Evolutionary conservation across 257 asterid species (phyloP).

Genomic region (Solanum tarijense): DNA sequence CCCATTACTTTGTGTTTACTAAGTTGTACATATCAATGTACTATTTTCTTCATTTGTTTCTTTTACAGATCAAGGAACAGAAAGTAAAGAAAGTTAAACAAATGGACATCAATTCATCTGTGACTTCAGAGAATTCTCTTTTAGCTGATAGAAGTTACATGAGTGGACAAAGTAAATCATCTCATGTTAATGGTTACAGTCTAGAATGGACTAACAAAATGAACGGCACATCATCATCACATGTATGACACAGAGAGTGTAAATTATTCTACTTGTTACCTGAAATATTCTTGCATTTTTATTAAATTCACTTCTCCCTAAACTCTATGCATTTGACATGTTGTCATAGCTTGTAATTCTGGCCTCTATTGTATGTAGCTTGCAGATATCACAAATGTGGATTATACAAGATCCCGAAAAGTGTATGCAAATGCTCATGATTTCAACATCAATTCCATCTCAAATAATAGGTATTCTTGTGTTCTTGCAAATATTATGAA

Average conservation of each 20-base stretch:
- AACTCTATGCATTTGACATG: background rate
- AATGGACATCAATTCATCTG: conserved; percentile 30
- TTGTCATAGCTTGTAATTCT: background rate
- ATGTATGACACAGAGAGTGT: conserved; percentile 41
- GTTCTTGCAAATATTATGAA: background rate
- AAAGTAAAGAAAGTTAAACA: conserved; percentile 41
- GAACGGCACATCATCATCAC: conserved; percentile 14
- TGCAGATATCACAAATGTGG: background rate
- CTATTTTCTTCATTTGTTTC: conserved; percentile 14
- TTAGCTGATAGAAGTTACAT: conserved; percentile 51
- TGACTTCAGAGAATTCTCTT: conserved; percentile 63
- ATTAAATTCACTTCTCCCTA: background rate
- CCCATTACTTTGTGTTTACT: background rate
- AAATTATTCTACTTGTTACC: background rate
- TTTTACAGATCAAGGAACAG: conserved; percentile 67
- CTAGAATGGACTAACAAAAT: conserved; percentile 38
- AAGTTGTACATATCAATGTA: background rate
- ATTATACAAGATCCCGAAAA: conserved; percentile 62
- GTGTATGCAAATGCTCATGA: conserved; percentile 87
- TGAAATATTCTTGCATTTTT: background rate
- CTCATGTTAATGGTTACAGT: conserved; percentile 29
- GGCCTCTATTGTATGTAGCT: background rate
- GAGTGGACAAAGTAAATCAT: conserved; percentile 27
- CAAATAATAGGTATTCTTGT: conserved; percentile 54
- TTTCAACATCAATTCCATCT: conserved; percentile 80